These are phyloP conservation scores for Pulicaria dysenterica DNA, from an alignment of 129 eudicot species.

Conservation along the genomic window DNA sequence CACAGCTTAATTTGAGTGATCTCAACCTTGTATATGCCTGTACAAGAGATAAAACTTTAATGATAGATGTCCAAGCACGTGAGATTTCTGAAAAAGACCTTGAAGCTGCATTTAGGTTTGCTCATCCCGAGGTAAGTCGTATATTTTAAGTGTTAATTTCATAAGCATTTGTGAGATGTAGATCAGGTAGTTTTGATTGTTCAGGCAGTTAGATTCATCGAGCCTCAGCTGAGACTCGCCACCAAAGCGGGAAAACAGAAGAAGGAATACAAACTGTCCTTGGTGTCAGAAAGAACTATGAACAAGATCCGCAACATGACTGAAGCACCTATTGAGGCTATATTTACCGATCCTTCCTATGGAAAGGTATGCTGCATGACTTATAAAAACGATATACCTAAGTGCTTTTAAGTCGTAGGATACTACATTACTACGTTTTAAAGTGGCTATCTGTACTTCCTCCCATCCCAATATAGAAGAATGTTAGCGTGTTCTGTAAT, in stretches of 20 bases:
- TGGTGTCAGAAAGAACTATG: slow-evolving; percentile 72
- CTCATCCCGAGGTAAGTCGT: slow-evolving; percentile 81
- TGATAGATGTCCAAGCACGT: slow-evolving; percentile 93
- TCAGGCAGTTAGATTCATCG: slow-evolving; percentile 91
- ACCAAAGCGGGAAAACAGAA: slow-evolving; percentile 82
- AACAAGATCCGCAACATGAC: slow-evolving; percentile 70
- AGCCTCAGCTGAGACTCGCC: slow-evolving; percentile 89
- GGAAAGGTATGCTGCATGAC: slow-evolving; percentile 64
- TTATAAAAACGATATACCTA: neutral
- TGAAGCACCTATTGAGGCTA: slow-evolving; percentile 75
- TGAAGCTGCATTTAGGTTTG: slow-evolving; percentile 86
- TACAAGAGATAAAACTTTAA: slow-evolving; percentile 88
- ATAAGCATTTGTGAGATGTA: slow-evolving; percentile 9
- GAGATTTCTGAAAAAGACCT: slow-evolving; percentile 88
- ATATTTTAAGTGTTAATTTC: neutral
- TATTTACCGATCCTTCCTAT: slow-evolving; percentile 87
- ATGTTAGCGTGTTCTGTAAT: too few species aligned
- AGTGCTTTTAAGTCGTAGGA: too few species aligned
- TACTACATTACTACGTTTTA: too few species aligned
- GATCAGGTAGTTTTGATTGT: slow-evolving; percentile 21
- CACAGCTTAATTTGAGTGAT: slow-evolving; percentile 84
- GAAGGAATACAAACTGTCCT: slow-evolving; percentile 69
- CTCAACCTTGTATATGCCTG: slow-evolving; percentile 94
- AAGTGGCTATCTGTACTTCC: too few species aligned
- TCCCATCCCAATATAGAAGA: too few species aligned